Base-by-base conservation (phyloP, 805 yeast species). In the Jamesozyma piceae region DNA sequence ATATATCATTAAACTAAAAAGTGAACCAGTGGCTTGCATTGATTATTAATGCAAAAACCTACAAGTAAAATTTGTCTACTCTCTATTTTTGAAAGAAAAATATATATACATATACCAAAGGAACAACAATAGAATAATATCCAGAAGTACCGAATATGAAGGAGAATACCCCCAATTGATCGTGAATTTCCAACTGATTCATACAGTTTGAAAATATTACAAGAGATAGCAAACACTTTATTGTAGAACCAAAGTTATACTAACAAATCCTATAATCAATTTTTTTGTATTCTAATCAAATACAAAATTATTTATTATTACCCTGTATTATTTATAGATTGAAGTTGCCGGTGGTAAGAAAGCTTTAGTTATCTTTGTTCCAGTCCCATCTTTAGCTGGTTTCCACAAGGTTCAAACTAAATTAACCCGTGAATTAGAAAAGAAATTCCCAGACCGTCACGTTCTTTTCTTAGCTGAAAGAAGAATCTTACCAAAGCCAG, bases 381-480 rank as follows among this genome's bases (percentile, higher is more conserved):
- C 98, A 72, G 95, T 84, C 62, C 97, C 97, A 74, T 77, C 86
- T 64, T 80, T 88, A 69, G 64, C 78, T 59, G 81, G 82, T 60
- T 87, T 87, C 90, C 96, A 89, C 86, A 87, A 82, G 77, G 95
- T 90, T 66, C 98, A 90, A 80, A 78, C 78, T 64, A 84, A 89
- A 76, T 82, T 90, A 71, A 87, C 96, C 77, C 90, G 97, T 77
- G 98, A 90, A 80, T 84, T 90, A 72, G 98, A 90, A 79, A 90
- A 90, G 94, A 90, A 92, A 79, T 92, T 90, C 89, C 94, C 97
- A 71, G 98, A 90, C 81, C 86, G 95, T 73, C 97, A 92, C 73
- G 96, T 90, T 73, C 90, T 92, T 64, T 87, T 90, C 87, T 82
- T 90, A 69, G 97, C 97, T 69, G 97, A 90, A 80, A 87, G 98